Evolutionary conservation across 2,329 filamentous ascomycete species (phyloP).

Genomic region (Plenodomus lindquistii): DNA sequence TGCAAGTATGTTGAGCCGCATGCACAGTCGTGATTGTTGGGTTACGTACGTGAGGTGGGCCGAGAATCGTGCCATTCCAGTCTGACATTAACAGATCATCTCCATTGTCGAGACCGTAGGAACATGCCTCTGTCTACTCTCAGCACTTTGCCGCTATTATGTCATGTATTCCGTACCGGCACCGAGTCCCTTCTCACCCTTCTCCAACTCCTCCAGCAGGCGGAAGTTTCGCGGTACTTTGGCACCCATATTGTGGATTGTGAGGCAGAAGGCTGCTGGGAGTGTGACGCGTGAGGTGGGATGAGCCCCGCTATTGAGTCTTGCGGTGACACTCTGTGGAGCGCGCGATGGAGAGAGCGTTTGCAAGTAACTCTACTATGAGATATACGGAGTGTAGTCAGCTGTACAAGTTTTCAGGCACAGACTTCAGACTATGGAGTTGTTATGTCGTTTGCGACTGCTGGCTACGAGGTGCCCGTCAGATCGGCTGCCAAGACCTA

Average conservation of each 20-base stretch:
- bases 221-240: slow-evolving; percentile 96
- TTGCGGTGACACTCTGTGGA: slow-evolving; percentile 2
- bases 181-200: slow-evolving; percentile 96
- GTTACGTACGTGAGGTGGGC: slow-evolving; percentile 83
- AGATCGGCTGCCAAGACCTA: slow-evolving; percentile 9
- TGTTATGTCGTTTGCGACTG: slow-evolving; percentile 13
- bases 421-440: slow-evolving; percentile 9
- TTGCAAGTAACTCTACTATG: not conserved
- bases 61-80: slow-evolving; percentile 98
- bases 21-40: not conserved
- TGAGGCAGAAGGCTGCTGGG: slow-evolving; percentile 7
- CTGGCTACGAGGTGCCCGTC: slow-evolving; percentile 11
- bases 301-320: slow-evolving; percentile 37
- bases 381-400: slow-evolving; percentile 1
- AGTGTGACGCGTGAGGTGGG: slow-evolving; percentile 29
- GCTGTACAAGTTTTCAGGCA: not conserved
- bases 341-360: slow-evolving; percentile 3
- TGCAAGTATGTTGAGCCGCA: slow-evolving; percentile 42
- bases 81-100: slow-evolving; percentile 97
- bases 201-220: slow-evolving; percentile 95
- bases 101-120: slow-evolving; percentile 90
- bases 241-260: slow-evolving; percentile 57
- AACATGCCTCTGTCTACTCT: slow-evolving; percentile 76
- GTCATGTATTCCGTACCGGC: slow-evolving; percentile 62
- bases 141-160: slow-evolving; percentile 5